Percentiles rank a stretch among this genome's conserved stretches.
Conservation (phyloP, 345 rosid species). For the Brassica carinata region DNA sequence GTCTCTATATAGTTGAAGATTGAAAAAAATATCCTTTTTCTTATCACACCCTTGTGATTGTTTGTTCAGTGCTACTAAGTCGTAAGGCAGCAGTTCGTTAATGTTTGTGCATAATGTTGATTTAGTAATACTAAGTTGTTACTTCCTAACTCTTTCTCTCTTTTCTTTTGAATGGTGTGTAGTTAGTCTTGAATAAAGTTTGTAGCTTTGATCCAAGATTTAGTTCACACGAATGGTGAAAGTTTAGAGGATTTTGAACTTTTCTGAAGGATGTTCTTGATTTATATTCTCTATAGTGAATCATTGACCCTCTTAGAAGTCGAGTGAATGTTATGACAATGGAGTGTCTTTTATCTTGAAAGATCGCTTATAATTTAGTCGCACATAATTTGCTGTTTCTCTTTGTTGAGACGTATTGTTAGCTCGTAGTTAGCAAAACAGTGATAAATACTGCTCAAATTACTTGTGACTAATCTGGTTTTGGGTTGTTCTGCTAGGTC, state of each 20-base stretch:
- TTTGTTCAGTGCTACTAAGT: neutral
- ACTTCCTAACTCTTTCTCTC: neutral
- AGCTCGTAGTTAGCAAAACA: neutral
- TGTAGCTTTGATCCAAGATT: neutral
- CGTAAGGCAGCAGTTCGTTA: neutral
- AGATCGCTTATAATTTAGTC: neutral
- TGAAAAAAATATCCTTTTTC: neutral
- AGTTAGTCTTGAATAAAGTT: conserved; percentile 16
- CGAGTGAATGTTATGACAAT: conserved; percentile 5
- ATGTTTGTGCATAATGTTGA: neutral
- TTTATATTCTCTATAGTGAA: neutral
- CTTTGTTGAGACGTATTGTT: neutral
- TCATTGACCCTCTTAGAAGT: too few relatives aligned
- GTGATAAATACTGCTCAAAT: neutral
- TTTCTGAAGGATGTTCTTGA: neutral
- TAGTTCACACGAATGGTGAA: neutral
- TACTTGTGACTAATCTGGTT: conserved; percentile 3
- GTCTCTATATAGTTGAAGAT: neutral
- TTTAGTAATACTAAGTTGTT: neutral
- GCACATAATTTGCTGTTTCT: neutral
- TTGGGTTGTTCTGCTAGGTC: conserved; percentile 28
- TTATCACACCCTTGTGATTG: neutral
- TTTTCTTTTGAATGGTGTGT: neutral
- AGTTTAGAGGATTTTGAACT: conserved; percentile 7
- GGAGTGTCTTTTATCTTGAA: neutral